A percentile compares a stretch with the other conserved stretches of the same genome.
These are phyloP conservation scores for Globisporangium acanthophoron DNA, from an alignment of 352 stramenopile genomes.

Conservation along the genomic window DNA sequence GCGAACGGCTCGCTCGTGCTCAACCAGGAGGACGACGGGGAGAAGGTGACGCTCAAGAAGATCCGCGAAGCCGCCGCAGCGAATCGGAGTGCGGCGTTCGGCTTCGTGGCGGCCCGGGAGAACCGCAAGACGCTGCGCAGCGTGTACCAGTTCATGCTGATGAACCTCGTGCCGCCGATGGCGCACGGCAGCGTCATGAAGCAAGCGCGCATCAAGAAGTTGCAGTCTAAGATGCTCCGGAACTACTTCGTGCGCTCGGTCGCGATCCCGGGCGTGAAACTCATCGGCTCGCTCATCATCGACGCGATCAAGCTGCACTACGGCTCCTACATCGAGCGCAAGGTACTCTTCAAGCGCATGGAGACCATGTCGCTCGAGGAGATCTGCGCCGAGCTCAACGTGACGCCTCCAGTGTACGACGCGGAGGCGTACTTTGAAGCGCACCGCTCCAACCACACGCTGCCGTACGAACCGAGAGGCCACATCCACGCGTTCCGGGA, in stretches of 20 bases:
- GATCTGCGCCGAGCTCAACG: conserved; percentile 29
- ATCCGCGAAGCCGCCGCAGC: not conserved
- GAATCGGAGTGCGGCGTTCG: conserved; percentile 18
- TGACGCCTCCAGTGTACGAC: conserved; percentile 22
- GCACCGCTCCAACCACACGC: conserved; percentile 22
- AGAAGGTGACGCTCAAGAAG: conserved; percentile 6
- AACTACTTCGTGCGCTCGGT: conserved; percentile 38
- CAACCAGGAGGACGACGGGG: conserved; percentile 13
- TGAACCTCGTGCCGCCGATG: conserved; percentile 48
- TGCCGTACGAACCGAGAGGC: conserved; percentile 23
- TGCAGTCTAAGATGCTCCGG: conserved; percentile 5
- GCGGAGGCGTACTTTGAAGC: conserved; percentile 13
- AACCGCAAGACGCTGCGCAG: conserved; percentile 27
- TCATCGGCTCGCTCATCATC: conserved; percentile 20
- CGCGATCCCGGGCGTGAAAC: conserved; percentile 30
- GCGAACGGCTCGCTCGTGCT: conserved; percentile 31
- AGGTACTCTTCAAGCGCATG: conserved; percentile 22
- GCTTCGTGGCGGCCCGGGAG: conserved; percentile 24
- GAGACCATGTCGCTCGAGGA: conserved; percentile 34
- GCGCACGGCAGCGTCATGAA: conserved; percentile 30
- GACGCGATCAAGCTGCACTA: conserved; percentile 35
- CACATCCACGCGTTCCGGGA: conserved; percentile 13
- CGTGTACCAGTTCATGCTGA: conserved; percentile 26
- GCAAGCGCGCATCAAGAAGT: conserved; percentile 19
- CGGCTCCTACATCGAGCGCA: conserved; percentile 28